A percentile compares a stretch with the other conserved stretches of the same genome.
Evolutionary conservation across 345 rosid genomes (phyloP).

Genomic region (Eutrema japonicum): DNA sequence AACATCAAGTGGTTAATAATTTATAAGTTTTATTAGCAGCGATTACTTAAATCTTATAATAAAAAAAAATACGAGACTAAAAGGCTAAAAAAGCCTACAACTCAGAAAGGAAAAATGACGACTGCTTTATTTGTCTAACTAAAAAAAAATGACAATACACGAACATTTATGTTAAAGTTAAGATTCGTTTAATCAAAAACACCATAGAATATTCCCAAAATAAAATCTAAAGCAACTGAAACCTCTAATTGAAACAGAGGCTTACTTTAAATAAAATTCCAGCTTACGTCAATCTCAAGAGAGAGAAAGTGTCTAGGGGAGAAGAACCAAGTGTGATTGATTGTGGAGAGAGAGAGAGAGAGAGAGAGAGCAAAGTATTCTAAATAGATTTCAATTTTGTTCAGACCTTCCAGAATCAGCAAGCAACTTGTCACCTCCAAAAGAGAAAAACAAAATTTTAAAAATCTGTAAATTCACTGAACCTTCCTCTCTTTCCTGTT

Average conservation of each 20-base stretch:
- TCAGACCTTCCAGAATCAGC: conserved; percentile 39
- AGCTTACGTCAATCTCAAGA: conserved; percentile 10
- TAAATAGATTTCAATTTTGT: not conserved
- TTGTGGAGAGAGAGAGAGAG: conserved; percentile 18
- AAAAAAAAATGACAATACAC: not conserved
- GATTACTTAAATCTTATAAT: not conserved
- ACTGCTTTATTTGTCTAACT: conserved; percentile 28
- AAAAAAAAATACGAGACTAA: conserved; percentile 1
- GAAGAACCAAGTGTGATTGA: conserved; percentile 42
- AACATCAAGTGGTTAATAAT: conserved; percentile 11
- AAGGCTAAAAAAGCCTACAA: conserved; percentile 19
- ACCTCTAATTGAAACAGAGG: conserved; percentile 9
- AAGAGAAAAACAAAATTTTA: conserved; percentile 9
- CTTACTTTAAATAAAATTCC: conserved; percentile 23
- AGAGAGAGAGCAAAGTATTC: conserved; percentile 2
- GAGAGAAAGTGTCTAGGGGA: conserved; percentile 40
- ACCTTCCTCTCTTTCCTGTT: conserved; percentile 44
- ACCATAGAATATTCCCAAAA: conserved; percentile 30
- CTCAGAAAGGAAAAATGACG: conserved; percentile 14
- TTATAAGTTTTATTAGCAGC: not conserved
- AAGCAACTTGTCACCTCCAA: conserved; percentile 40
- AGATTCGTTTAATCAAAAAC: conserved; percentile 16
- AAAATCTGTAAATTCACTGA: conserved; percentile 45
- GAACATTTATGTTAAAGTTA: conserved; percentile 2
- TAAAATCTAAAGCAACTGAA: not conserved